phyloP scores from a whole-genome alignment of 495 filamentous ascomycete species.

The Bathelium albidoporum region DNA sequence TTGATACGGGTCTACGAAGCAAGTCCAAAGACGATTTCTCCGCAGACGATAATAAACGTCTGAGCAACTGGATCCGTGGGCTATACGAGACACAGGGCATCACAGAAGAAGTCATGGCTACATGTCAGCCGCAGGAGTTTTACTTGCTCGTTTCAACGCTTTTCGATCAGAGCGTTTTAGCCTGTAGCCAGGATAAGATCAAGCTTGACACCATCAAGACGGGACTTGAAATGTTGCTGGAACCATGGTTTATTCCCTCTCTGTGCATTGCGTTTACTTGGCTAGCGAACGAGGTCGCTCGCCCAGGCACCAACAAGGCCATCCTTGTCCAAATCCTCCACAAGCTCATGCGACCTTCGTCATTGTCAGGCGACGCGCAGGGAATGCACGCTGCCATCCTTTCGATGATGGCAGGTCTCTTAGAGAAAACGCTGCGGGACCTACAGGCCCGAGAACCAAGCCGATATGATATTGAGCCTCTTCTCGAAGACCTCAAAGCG shows the following conservation, averaged over 20 bases:
- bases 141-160: constrained; percentile 83
- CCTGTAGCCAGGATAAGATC: constrained; percentile 57
- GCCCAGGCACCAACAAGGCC: neutral
- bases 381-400: constrained; percentile 75
- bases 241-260: constrained; percentile 81
- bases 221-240: constrained; percentile 81
- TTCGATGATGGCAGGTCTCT: constrained; percentile 64
- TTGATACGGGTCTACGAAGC: constrained; percentile 52
- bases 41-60: constrained; percentile 63
- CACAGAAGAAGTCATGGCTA: constrained; percentile 79
- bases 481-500: constrained; percentile 58
- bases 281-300: constrained; percentile 55
- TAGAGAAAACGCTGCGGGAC: constrained; percentile 65
- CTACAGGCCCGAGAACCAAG: constrained; percentile 59
- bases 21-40: constrained; percentile 55
- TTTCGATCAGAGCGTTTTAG: constrained; percentile 74
- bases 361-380: constrained; percentile 69
- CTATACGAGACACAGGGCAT: constrained; percentile 67
- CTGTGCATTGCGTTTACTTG: constrained; percentile 71
- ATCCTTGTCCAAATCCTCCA: constrained; percentile 61
- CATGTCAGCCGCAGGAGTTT: constrained; percentile 87
- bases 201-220: constrained; percentile 73
- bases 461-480: constrained; percentile 58
- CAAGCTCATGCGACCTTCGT: constrained; percentile 62
- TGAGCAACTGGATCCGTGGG: constrained; percentile 76